Conservation (phyloP, 345 rosid genomes). For the Salix viminalis region DNA sequence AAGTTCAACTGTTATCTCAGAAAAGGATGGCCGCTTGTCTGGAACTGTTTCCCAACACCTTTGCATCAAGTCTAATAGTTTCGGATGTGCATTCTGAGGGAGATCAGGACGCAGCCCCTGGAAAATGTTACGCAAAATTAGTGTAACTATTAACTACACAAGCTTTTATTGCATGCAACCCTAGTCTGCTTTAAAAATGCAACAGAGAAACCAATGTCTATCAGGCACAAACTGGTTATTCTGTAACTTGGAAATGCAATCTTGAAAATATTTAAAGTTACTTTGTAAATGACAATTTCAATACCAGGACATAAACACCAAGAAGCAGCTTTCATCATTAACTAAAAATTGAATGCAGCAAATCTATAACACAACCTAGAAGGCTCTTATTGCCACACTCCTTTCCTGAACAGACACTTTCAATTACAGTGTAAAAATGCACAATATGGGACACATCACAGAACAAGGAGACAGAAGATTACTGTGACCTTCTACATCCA, state of each 20-base stretch:
- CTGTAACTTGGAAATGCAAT: too few species aligned
- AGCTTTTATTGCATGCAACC: background rate
- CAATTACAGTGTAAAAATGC: background rate
- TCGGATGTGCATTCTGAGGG: constrained; percentile 50
- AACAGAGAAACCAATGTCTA: background rate
- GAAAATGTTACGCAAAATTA: background rate
- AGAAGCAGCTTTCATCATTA: background rate
- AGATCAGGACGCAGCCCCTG: constrained; percentile 71
- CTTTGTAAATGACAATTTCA: background rate
- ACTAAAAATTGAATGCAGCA: background rate
- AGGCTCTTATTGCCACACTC: background rate
- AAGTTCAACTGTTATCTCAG: constrained; percentile 49
- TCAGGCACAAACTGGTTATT: background rate
- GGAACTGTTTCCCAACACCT: constrained; percentile 70
- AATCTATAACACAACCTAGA: background rate
- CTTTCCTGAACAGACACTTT: background rate
- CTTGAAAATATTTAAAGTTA: background rate
- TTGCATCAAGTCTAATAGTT: constrained; percentile 51
- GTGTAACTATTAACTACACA: background rate
- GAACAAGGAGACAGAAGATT: background rate
- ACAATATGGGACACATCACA: background rate
- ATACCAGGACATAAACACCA: background rate
- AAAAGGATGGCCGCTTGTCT: constrained; percentile 47
- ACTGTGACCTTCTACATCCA: background rate
- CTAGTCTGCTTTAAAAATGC: background rate